phyloP scores from a whole-genome alignment of 306 rosid genomes.

The Dicorynia guianensis region DNA sequence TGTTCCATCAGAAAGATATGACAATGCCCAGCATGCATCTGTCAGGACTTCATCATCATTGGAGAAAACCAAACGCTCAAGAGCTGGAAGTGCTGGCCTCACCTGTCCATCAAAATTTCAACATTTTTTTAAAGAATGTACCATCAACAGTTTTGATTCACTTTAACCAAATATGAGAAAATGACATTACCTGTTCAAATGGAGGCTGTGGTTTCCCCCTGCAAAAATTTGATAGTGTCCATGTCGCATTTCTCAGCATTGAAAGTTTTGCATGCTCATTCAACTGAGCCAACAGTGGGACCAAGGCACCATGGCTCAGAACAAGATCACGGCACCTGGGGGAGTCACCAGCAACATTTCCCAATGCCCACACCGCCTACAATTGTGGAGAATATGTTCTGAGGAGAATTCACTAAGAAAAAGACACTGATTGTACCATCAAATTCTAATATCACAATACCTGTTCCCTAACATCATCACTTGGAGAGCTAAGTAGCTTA shows the following conservation, averaged over 20 bases:
- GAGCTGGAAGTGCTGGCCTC: conserved; percentile 89
- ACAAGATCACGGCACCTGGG: conserved; percentile 97
- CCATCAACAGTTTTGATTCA: neutral
- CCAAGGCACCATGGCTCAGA: conserved; percentile 77
- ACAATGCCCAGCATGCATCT: conserved; percentile 94
- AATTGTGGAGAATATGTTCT: conserved; percentile 19
- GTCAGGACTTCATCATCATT: conserved; percentile 94
- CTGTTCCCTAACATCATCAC: conserved; percentile 98
- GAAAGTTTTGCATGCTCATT: conserved; percentile 95
- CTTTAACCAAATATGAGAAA: conserved; percentile 11
- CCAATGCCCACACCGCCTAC: conserved; percentile 96
- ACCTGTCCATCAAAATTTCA: conserved; percentile 59
- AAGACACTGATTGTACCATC: neutral
- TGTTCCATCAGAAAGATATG: conserved; percentile 91
- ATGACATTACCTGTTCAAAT: conserved; percentile 68
- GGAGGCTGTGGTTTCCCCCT: conserved; percentile 97
- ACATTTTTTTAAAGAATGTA: neutral
- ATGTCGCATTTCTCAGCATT: conserved; percentile 92
- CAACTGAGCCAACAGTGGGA: conserved; percentile 79
- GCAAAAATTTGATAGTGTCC: conserved; percentile 94
- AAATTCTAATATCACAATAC: conserved; percentile 43
- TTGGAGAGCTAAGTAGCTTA: conserved; percentile 84
- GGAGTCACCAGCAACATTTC: conserved; percentile 96
- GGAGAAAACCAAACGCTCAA: conserved; percentile 84
- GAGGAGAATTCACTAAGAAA: neutral